These are phyloP conservation scores for Cadophora malorum DNA, from an alignment of 2,329 filamentous ascomycete species.

Conservation along the genomic window DNA sequence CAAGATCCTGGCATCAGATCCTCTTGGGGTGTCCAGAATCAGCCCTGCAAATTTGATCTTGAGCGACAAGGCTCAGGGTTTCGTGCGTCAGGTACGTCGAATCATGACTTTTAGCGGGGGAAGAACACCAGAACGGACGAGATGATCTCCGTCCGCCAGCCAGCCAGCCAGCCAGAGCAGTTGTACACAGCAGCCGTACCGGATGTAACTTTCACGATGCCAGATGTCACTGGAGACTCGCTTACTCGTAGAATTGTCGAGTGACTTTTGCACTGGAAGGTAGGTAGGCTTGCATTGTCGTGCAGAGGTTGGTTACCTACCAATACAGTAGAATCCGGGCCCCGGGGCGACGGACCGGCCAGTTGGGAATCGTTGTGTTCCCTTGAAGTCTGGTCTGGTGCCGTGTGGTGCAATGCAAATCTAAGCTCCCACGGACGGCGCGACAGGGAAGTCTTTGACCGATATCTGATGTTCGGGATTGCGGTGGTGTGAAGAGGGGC, in stretches of 20 bases:
- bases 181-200: neutral
- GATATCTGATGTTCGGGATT: constrained; percentile 12
- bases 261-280: neutral
- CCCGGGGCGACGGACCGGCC: constrained; percentile 23
- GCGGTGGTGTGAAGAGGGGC: constrained; percentile 13
- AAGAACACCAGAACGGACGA: constrained; percentile 13
- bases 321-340: constrained; percentile 1
- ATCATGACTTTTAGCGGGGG: constrained; percentile 12
- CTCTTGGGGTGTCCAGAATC: constrained; percentile 17
- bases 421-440: neutral
- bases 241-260: neutral
- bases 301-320: constrained; percentile 7
- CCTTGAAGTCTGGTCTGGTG: neutral
- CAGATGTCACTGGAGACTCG: constrained; percentile 20
- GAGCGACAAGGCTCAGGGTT: constrained; percentile 17
- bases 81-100: constrained; percentile 22
- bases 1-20: constrained; percentile 36
- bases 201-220: constrained; percentile 21
- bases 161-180: constrained; percentile 12
- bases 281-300: constrained; percentile 11
- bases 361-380: constrained; percentile 11
- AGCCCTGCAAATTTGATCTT: constrained; percentile 21
- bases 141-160: constrained; percentile 17
- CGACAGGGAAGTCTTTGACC: constrained; percentile 14
- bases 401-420: neutral